Base-by-base conservation (phyloP, 2,329 filamentous ascomycete genomes). In the Neonectria neomacrospora region DNA sequence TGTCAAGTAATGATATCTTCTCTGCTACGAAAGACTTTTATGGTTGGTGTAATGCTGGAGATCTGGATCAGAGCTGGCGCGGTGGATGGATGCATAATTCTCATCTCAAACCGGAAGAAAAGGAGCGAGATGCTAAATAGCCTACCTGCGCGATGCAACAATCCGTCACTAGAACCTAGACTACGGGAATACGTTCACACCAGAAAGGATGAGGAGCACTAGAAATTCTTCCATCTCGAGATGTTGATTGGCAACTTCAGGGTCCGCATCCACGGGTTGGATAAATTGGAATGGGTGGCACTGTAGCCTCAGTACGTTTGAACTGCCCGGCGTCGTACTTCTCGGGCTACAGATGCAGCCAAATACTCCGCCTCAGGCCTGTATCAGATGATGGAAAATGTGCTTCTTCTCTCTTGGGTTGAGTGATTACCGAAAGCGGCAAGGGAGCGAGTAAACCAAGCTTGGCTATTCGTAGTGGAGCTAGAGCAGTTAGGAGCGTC, bases 241-340 rank as follows among this genome's bases (percentile, higher is more conserved):
- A 26, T 26, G 23, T 26, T 26, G 23, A 26, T 26, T 3, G 6
- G 23, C 23, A 26, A 26, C 23, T 3, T 26, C 23, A n/a, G n/a
- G n/a, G n/a, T n/a, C n/a, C n/a, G n/a, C n/a, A n/a, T n/a, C n/a
- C n/a, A n/a, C n/a, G n/a, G n/a, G n/a, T n/a, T n/a, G n/a, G n/a
- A n/a, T n/a, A n/a, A n/a, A n/a, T n/a, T n/a, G n/a, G n/a, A n/a
- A n/a, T n/a, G n/a, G n/a, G n/a, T n/a, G n/a, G n/a, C n/a, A n/a
- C n/a, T n/a, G n/a, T n/a, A n/a, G n/a, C n/a, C n/a, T n/a, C n/a
- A n/a, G n/a, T n/a, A n/a, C n/a, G n/a, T n/a, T n/a, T 78, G 79
- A 2, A 85, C 81, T 0, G 81, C 76, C 37, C 58, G 28, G 72
- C 75, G 18, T 80, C 81, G 48, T 76, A 45, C 59, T 23, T 77